phyloP scores from a whole-genome alignment of 2,329 filamentous ascomycete genomes.

The Microdochium trichocladiopsis region DNA sequence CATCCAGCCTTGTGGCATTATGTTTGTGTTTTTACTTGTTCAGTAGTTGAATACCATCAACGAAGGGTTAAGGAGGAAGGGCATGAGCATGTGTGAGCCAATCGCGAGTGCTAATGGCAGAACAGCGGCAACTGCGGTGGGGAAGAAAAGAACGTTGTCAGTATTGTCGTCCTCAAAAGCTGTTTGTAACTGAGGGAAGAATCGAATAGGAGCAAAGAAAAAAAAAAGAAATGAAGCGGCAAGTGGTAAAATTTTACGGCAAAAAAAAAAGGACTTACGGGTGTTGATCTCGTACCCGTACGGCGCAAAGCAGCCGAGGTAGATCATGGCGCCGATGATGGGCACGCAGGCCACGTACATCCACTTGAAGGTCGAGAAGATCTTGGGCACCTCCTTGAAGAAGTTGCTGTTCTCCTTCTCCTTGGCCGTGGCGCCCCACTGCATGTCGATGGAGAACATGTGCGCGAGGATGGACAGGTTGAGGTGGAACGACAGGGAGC shows the following conservation, averaged over 20 bases:
- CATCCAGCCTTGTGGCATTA: background rate
- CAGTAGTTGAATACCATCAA: constrained; percentile 1
- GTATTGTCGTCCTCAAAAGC: no score
- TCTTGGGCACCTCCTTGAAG: constrained; percentile 46
- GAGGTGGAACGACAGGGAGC: constrained; percentile 34
- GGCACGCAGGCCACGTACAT: constrained; percentile 37
- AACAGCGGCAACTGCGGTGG: background rate
- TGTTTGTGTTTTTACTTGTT: background rate
- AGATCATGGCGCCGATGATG: background rate
- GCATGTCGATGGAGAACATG: constrained; percentile 33
- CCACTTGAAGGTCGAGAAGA: constrained; percentile 48
- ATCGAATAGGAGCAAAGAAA: no score
- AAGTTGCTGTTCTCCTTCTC: constrained; percentile 50
- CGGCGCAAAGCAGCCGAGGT: background rate
- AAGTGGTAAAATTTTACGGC: background rate
- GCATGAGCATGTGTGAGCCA: background rate
- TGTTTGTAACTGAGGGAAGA: no score
- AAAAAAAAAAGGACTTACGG: background rate
- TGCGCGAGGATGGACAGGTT: constrained; percentile 32
- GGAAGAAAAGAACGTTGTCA: background rate
- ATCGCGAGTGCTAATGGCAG: background rate
- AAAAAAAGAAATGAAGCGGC: no score
- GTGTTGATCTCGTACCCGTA: background rate
- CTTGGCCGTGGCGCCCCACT: constrained; percentile 51
- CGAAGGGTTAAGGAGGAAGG: background rate